A percentile compares a stretch with the other conserved stretches of the same genome.
These are phyloP conservation scores for Penicillium hesseltinei DNA, from an alignment of 2,329 filamentous ascomycete genomes.

Conservation along the genomic window DNA sequence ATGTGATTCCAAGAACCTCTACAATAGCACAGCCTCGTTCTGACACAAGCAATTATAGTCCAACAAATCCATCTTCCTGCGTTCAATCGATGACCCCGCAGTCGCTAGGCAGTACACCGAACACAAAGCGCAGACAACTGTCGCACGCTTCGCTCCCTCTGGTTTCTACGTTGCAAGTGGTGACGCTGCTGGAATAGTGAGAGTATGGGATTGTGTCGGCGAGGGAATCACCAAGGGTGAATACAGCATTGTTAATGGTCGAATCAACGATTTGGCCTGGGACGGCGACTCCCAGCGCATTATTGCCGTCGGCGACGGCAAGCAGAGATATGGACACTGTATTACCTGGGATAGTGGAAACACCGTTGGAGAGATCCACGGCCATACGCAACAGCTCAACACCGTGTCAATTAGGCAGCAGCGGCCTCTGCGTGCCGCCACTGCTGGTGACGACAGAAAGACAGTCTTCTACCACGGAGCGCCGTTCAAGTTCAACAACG, in stretches of 20 bases:
- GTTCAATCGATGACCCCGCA: conserved; percentile 86
- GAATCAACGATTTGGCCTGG: conserved; percentile 96
- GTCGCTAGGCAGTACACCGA: conserved; percentile 85
- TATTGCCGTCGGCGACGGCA: conserved; percentile 92
- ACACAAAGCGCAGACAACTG: conserved; percentile 84
- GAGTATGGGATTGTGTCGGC: conserved; percentile 86
- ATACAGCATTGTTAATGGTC: conserved; percentile 89
- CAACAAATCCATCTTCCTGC: conserved; percentile 94
- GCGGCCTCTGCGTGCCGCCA: conserved; percentile 85
- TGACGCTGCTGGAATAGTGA: conserved; percentile 78
- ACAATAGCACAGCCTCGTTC: not conserved
- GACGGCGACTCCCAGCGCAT: conserved; percentile 95
- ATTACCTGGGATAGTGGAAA: conserved; percentile 96
- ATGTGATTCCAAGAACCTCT: conserved; percentile 37
- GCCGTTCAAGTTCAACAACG: conserved; percentile 94
- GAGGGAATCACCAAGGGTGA: conserved; percentile 90
- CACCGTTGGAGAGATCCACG: conserved; percentile 88
- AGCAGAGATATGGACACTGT: conserved; percentile 89
- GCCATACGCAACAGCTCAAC: conserved; percentile 89
- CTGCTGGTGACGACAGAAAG: conserved; percentile 84
- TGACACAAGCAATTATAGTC: conserved; percentile 56
- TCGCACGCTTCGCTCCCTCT: conserved; percentile 89
- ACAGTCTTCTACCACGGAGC: conserved; percentile 91
- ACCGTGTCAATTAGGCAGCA: conserved; percentile 85
- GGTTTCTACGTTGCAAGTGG: conserved; percentile 94